These are phyloP conservation scores for Przewalskia tangutica DNA, from an alignment of 257 asterid genomes.

Conservation along the genomic window DNA sequence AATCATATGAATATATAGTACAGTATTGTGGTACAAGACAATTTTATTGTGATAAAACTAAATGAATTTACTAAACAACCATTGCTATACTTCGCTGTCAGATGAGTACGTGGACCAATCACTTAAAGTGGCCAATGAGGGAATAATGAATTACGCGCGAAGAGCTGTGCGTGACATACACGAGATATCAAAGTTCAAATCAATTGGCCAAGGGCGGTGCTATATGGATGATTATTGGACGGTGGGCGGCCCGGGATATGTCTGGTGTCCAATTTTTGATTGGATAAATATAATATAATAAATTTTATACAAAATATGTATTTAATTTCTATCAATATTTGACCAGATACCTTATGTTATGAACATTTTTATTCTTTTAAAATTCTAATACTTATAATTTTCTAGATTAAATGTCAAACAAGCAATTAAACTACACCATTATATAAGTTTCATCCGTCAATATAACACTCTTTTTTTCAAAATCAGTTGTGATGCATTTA, in stretches of 20 bases:
- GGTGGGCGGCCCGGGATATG: not conserved
- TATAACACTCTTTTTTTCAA: not conserved
- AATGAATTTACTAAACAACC: not conserved
- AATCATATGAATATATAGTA: not conserved
- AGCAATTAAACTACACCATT: not conserved
- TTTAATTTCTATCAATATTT: too few relatives aligned
- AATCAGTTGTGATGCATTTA: too few relatives aligned
- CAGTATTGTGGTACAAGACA: not conserved
- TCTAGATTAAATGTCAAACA: not conserved
- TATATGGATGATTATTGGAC: not conserved
- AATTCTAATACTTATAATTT: not conserved
- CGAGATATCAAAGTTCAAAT: not conserved
- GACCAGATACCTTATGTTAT: too few relatives aligned
- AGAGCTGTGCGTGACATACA: not conserved
- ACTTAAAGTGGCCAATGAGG: not conserved
- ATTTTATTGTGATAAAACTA: not conserved
- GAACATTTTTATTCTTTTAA: too few relatives aligned
- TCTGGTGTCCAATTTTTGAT: not conserved
- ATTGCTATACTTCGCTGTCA: not conserved
- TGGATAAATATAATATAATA: not conserved
- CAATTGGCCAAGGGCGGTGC: not conserved
- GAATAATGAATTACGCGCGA: not conserved
- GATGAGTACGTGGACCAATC: constrained; percentile 7
- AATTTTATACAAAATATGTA: too few relatives aligned
- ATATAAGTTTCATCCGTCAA: not conserved